Percentiles rank a stretch among this genome's conserved stretches.
Evolutionary conservation across 176 grass and related monocot genomes (phyloP).

Genomic region (Otatea glauca): DNA sequence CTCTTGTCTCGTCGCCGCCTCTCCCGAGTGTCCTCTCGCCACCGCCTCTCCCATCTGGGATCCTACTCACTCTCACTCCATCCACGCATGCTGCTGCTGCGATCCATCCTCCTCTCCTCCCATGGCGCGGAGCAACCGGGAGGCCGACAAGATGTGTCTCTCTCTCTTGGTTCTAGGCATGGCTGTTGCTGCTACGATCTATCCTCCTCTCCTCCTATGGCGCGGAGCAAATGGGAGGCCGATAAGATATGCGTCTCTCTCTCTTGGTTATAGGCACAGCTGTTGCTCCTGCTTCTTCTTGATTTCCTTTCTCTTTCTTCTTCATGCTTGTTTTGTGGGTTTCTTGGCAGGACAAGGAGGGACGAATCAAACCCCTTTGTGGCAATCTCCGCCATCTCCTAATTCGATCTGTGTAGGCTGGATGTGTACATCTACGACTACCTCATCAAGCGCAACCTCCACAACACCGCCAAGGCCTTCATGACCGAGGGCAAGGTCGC

Average conservation of each 20-base stretch:
- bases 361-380: not conserved
- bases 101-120: not conserved
- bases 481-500: conserved; percentile 95
- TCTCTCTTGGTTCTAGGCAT: no score
- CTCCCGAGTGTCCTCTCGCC: no score
- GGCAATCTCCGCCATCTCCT: not conserved
- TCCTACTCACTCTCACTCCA: no score
- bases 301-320: not conserved
- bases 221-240: conserved; percentile 94
- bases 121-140: no score
- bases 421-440: conserved; percentile 99
- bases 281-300: not conserved
- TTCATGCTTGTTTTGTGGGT: not conserved
- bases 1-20: no score
- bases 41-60: no score
- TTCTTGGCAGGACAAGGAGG: not conserved
- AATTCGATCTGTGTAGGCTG: conserved; percentile 59
- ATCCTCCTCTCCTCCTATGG: conserved; percentile 44
- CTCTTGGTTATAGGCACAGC: not conserved
- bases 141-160: no score
- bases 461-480: conserved; percentile 91
- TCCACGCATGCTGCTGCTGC: not conserved
- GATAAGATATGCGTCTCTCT: conserved; percentile 91
- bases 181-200: no score
- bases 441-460: conserved; percentile 87